Percentiles rank a stretch among this genome's conserved stretches.
Conservation (phyloP, 2,329 filamentous ascomycete species). For the Fusarium tricinctum region DNA sequence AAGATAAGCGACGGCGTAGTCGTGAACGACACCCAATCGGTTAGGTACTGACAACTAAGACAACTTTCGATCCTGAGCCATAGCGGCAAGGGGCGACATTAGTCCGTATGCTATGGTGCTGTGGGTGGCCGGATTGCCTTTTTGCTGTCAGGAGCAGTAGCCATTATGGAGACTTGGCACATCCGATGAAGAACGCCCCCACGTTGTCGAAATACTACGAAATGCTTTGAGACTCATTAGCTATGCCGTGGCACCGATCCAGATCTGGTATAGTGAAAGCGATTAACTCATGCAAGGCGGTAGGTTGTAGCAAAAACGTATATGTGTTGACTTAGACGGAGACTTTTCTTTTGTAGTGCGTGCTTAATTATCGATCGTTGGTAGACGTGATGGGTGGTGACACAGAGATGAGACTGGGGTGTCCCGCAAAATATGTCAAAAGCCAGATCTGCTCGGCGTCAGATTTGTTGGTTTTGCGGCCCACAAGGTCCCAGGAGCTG, state of each 20-base stretch:
- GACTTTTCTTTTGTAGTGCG: constrained; percentile 29
- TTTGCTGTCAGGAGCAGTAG: constrained; percentile 42
- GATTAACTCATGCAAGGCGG: constrained; percentile 41
- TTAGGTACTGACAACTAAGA: constrained; percentile 42
- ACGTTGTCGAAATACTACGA: constrained; percentile 21
- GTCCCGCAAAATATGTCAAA: constrained; percentile 54
- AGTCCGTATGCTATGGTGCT: constrained; percentile 35
- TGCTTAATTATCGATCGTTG: constrained; percentile 41
- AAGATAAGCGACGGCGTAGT: constrained; percentile 49
- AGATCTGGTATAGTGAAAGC: constrained; percentile 37
- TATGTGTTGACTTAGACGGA: constrained; percentile 21
- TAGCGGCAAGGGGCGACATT: constrained; percentile 39
- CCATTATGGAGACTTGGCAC: constrained; percentile 39
- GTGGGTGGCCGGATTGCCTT: constrained; percentile 41
- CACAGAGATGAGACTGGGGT: constrained; percentile 51
- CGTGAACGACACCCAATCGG: constrained; percentile 44
- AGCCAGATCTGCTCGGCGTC: constrained; percentile 49
- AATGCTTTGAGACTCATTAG: constrained; percentile 16
- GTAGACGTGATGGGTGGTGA: constrained; percentile 48
- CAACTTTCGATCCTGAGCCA: constrained; percentile 40
- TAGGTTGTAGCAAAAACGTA: constrained; percentile 27
- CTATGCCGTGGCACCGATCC: constrained; percentile 19
- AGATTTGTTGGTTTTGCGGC: constrained; percentile 44
- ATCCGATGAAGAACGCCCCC: constrained; percentile 40
- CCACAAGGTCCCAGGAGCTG: constrained; percentile 41